Evolutionary conservation across 2,329 filamentous ascomycete genomes (phyloP).

Genomic region (Fusarium longipes): DNA sequence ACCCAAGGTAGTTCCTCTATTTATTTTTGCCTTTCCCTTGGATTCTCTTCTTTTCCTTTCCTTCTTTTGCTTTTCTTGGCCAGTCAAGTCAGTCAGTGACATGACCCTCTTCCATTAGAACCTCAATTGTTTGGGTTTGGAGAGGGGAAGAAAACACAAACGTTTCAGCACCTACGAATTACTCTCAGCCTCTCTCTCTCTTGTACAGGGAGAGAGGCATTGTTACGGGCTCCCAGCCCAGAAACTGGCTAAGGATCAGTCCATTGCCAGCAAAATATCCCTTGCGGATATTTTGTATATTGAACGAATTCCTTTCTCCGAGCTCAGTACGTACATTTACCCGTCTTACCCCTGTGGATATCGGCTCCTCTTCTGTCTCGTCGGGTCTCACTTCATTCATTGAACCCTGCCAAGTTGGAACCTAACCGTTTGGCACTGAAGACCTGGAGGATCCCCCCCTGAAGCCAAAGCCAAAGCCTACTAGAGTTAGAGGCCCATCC

Average conservation of each 20-base stretch:
- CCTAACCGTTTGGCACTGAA: constrained; percentile 9
- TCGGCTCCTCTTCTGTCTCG: constrained; percentile 1
- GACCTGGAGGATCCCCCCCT: constrained; percentile 1
- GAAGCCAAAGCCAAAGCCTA: background rate
- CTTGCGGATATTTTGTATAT: background rate
- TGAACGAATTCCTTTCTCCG: constrained; percentile 14
- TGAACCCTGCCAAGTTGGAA: constrained; percentile 15
- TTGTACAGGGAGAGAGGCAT: constrained; percentile 31
- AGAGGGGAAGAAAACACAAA: constrained; percentile 35
- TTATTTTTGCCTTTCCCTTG: constrained; percentile 22
- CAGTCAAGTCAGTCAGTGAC: constrained; percentile 32
- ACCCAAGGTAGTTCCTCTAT: constrained; percentile 17
- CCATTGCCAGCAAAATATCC: background rate
- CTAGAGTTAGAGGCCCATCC: too few relatives aligned
- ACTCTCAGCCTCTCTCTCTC: constrained; percentile 26
- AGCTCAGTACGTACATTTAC: constrained; percentile 27
- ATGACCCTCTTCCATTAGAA: constrained; percentile 31
- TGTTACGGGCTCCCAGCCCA: constrained; percentile 28
- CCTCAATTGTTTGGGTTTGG: constrained; percentile 34
- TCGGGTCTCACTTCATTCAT: too few relatives aligned
- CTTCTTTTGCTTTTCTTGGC: constrained; percentile 31
- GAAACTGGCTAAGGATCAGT: constrained; percentile 26
- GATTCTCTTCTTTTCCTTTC: constrained; percentile 6
- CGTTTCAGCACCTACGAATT: constrained; percentile 1
- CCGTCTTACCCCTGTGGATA: constrained; percentile 32